A percentile compares a stretch with the other conserved stretches of the same genome.
Evolutionary conservation across 78 protist genomes (phyloP).

Genomic region (Protostelium mycophagum): DNA sequence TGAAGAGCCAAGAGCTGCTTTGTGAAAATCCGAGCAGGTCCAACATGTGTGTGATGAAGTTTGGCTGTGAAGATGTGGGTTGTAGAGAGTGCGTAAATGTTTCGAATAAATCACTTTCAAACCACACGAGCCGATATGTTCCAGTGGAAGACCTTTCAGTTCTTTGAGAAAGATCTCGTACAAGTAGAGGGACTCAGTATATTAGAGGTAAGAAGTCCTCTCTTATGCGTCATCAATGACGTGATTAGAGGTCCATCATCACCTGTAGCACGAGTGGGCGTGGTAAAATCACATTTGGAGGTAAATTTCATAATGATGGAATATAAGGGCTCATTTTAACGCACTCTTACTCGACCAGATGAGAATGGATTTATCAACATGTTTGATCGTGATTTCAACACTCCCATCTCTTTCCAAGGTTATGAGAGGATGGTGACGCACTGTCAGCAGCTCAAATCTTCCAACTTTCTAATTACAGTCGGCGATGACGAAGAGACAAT

Average conservation of each 20-base stretch:
- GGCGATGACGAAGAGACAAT: slow-evolving; percentile 45
- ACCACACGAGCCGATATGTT: slow-evolving; percentile 13
- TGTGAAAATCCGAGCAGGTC: too few species aligned
- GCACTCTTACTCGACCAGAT: slow-evolving; percentile 4
- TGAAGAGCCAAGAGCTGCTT: too few species aligned
- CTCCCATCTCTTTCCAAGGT: slow-evolving; percentile 40
- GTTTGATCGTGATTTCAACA: slow-evolving; percentile 42
- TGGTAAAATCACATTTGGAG: slow-evolving; percentile 52
- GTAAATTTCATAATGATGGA: not conserved
- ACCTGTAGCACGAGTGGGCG: slow-evolving; percentile 68
- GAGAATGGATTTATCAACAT: slow-evolving; percentile 44
- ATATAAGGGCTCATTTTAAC: not conserved
- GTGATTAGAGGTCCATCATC: slow-evolving; percentile 24
- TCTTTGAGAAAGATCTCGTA: slow-evolving; percentile 61
- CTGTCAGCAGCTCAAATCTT: slow-evolving; percentile 24
- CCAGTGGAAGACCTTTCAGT: slow-evolving; percentile 52
- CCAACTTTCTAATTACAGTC: slow-evolving; percentile 36
- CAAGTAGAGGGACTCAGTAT: slow-evolving; percentile 13
- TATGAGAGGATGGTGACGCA: slow-evolving; percentile 25
- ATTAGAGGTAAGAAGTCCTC: not conserved
- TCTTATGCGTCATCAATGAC: not conserved
- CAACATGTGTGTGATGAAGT: too few species aligned
- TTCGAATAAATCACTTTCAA: too few species aligned
- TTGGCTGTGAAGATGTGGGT: too few species aligned
- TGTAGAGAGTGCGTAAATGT: too few species aligned